These are phyloP conservation scores for Chaetoscypha palmicola DNA, from an alignment of 2,329 filamentous ascomycete genomes.

Conservation along the genomic window DNA sequence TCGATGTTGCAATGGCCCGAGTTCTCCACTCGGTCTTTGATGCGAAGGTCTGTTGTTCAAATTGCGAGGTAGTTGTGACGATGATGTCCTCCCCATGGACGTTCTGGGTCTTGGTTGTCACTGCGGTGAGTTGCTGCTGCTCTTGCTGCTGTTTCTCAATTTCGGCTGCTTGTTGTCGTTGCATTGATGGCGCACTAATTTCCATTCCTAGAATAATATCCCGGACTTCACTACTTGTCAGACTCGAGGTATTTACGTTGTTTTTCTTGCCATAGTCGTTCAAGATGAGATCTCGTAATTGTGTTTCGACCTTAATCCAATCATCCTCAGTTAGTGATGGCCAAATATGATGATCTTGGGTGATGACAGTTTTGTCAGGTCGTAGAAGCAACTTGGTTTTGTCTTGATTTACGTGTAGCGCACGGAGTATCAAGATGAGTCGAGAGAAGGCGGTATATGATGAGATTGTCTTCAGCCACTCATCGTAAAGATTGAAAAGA, in stretches of 20 bases:
- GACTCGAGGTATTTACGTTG: conserved; percentile 95
- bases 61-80: conserved; percentile 95
- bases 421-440: conserved; percentile 85
- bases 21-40: conserved; percentile 99
- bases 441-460: conserved; percentile 98
- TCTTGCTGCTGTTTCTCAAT: conserved; percentile 99
- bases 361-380: conserved; percentile 97
- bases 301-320: conserved; percentile 99
- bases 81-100: conserved; percentile 96
- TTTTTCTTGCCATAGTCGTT: conserved; percentile 99
- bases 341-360: conserved; percentile 98
- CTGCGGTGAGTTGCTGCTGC: conserved; percentile 90
- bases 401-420: conserved; percentile 94
- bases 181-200: conserved; percentile 94
- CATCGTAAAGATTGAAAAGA: conserved; percentile 96
- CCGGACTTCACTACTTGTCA: conserved; percentile 93
- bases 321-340: conserved; percentile 89
- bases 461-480: conserved; percentile 97
- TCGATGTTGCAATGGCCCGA: conserved; percentile 90
- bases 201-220: conserved; percentile 99
- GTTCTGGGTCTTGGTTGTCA: conserved; percentile 97
- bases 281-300: conserved; percentile 87
- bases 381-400: conserved; percentile 95
- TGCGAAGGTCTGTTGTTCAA: conserved; percentile 94
- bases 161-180: conserved; percentile 95